Conservation (phyloP, 129 eudicot genomes). For the Ambrosia trifida region DNA sequence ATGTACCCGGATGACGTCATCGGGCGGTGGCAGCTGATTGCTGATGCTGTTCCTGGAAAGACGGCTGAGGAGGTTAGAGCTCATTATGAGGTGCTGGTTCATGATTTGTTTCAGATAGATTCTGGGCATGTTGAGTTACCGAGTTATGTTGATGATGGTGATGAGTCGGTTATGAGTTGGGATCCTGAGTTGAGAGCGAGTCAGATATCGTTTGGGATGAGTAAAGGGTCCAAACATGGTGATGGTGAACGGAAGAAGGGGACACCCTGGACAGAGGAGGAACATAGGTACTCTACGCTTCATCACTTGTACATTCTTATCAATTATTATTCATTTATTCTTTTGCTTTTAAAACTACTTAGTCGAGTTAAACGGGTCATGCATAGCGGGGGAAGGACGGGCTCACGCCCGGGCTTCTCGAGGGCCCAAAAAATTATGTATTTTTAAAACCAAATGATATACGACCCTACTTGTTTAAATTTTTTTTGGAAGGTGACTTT, state of each 20-base stretch:
- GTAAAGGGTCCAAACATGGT: slow-evolving; percentile 33
- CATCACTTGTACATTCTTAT: slow-evolving; percentile 10
- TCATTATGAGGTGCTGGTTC: slow-evolving; percentile 65
- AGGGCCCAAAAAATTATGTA: too few species aligned
- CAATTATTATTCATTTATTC: too few species aligned
- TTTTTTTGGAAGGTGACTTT: too few species aligned
- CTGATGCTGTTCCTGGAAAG: slow-evolving; percentile 56
- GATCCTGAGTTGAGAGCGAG: slow-evolving; percentile 39
- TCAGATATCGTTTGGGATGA: slow-evolving; percentile 73
- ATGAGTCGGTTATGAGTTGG: slow-evolving; percentile 45
- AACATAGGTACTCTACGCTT: slow-evolving; percentile 61
- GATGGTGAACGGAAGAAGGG: slow-evolving; percentile 91
- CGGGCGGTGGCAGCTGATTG: slow-evolving; percentile 74
- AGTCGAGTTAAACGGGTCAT: too few species aligned
- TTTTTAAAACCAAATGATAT: too few species aligned
- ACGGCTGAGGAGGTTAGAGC: slow-evolving; percentile 51
- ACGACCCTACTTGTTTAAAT: too few species aligned
- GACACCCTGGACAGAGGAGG: slow-evolving; percentile 95
- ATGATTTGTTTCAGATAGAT: slow-evolving; percentile 65
- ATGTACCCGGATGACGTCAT: slow-evolving; percentile 47
- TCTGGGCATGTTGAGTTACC: slow-evolving; percentile 82
- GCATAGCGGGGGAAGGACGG: too few species aligned
- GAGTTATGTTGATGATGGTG: slow-evolving; percentile 56
- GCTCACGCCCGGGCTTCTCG: too few species aligned
- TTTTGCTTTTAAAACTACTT: too few species aligned